Evolutionary conservation across 306 rosid genomes (phyloP).

Genomic region (Lupinus albus): DNA sequence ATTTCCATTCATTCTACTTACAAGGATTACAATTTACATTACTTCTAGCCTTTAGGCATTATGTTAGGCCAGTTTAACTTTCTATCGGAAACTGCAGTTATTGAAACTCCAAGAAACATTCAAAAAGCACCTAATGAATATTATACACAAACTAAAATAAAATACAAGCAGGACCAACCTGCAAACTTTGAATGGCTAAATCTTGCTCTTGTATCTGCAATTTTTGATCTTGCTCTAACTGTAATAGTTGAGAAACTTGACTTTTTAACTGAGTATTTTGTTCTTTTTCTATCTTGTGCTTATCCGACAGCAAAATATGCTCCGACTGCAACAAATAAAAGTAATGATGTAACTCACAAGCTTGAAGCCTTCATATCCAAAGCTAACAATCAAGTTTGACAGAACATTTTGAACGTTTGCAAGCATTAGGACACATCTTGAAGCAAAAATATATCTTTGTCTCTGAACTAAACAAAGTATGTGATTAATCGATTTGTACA

Average conservation of each 20-base stretch:
- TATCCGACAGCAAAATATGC: conserved; percentile 72
- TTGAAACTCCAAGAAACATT: conserved; percentile 23
- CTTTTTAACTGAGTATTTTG: conserved; percentile 81
- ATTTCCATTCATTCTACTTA: conserved; percentile 18
- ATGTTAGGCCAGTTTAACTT: conserved; percentile 25
- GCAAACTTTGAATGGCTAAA: conserved; percentile 71
- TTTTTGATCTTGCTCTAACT: conserved; percentile 82
- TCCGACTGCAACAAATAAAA: conserved; percentile 72
- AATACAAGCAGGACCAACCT: conserved; percentile 55
- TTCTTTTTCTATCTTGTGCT: conserved; percentile 80
- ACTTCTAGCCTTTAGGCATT: not conserved
- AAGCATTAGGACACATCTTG: conserved; percentile 14
- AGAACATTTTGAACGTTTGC: conserved; percentile 16
- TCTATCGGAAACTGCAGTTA: conserved; percentile 16
- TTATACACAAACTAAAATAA: conserved; percentile 22
- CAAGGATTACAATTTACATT: not conserved
- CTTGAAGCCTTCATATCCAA: conserved; percentile 34
- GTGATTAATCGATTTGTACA: conserved; percentile 15
- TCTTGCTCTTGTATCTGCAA: conserved; percentile 78
- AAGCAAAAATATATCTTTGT: conserved; percentile 13
- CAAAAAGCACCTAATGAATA: conserved; percentile 21
- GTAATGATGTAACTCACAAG: conserved; percentile 40
- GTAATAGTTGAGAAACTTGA: conserved; percentile 90
- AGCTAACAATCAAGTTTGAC: conserved; percentile 26
- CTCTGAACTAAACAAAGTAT: conserved; percentile 17